These are phyloP conservation scores for Globisporangium okanoganense DNA, from an alignment of 352 stramenopile species.

Conservation along the genomic window DNA sequence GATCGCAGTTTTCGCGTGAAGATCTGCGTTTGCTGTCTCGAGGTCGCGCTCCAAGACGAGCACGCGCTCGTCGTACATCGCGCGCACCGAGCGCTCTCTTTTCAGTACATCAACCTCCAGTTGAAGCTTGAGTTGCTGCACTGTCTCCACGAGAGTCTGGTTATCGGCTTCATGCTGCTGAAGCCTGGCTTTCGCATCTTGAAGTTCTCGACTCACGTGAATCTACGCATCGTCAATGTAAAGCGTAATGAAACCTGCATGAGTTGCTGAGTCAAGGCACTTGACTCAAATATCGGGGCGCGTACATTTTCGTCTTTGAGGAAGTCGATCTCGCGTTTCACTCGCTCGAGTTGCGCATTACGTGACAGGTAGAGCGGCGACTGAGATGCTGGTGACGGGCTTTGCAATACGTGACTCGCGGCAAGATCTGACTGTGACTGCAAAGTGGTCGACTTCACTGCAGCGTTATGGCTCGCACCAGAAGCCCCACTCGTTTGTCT, in stretches of 20 bases:
- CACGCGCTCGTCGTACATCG: constrained; percentile 49
- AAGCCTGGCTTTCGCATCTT: constrained; percentile 18
- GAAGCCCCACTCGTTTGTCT: background rate
- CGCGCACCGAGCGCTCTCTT: constrained; percentile 48
- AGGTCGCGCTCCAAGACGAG: constrained; percentile 42
- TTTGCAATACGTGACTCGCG: background rate
- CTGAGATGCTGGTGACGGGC: background rate
- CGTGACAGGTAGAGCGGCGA: constrained; percentile 42
- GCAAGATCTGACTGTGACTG: background rate
- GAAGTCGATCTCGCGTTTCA: constrained; percentile 50
- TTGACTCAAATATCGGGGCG: background rate
- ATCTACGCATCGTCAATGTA: constrained; percentile 18
- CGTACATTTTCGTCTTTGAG: constrained; percentile 59
- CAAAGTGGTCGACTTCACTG: too few relatives aligned
- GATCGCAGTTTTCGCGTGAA: constrained; percentile 29
- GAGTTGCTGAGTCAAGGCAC: background rate
- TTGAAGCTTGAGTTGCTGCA: constrained; percentile 39
- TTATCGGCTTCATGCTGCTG: constrained; percentile 29
- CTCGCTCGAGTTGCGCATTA: constrained; percentile 44
- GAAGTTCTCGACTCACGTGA: constrained; percentile 33
- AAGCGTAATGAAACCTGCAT: background rate
- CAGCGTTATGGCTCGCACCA: background rate
- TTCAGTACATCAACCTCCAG: constrained; percentile 46
- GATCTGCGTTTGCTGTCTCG: constrained; percentile 22
- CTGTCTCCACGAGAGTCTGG: constrained; percentile 20